Conservation (phyloP, 768 basidiomycete species). For the Tricholomella constricta region DNA sequence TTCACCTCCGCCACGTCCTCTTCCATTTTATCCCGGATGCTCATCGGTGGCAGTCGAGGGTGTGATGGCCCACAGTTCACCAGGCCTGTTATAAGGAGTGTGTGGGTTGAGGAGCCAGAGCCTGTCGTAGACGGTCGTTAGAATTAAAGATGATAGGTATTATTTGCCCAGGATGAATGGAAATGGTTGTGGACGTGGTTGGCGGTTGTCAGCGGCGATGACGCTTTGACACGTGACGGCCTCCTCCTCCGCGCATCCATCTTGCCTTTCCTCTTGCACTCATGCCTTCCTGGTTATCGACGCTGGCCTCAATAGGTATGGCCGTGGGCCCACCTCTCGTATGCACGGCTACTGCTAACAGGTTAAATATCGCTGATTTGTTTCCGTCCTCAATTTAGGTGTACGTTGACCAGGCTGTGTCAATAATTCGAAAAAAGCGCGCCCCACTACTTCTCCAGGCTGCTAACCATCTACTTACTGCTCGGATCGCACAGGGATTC, state of each 20-base stretch:
- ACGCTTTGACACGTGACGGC: background rate
- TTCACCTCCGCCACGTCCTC: conserved; percentile 34
- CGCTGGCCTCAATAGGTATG: conserved; percentile 74
- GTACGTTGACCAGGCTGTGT: conserved; percentile 79
- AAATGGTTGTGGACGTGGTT: background rate
- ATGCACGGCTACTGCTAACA: conserved; percentile 8
- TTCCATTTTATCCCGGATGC: conserved; percentile 1
- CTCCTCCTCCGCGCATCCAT: background rate
- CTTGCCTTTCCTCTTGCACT: background rate
- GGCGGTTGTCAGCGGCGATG: background rate
- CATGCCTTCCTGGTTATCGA: conserved; percentile 66
- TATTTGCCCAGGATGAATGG: background rate
- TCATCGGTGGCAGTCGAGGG: conserved; percentile 3
- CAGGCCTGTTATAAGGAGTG: background rate
- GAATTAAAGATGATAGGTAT: background rate
- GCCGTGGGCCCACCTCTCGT: conserved; percentile 80
- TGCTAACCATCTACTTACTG: background rate
- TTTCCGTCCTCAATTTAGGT: conserved; percentile 41
- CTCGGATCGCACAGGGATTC: conserved; percentile 56
- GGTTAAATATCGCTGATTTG: background rate
- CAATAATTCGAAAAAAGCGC: conserved; percentile 78
- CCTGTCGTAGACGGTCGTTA: background rate
- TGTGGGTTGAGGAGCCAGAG: background rate
- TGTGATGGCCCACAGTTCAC: background rate
- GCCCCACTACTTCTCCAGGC: conserved; percentile 20